Evolutionary conservation across 495 filamentous ascomycete species (phyloP), one percentile per base, ranked within the genome.

Genomic region (Hyaloscypha hepaticicola): DNA sequence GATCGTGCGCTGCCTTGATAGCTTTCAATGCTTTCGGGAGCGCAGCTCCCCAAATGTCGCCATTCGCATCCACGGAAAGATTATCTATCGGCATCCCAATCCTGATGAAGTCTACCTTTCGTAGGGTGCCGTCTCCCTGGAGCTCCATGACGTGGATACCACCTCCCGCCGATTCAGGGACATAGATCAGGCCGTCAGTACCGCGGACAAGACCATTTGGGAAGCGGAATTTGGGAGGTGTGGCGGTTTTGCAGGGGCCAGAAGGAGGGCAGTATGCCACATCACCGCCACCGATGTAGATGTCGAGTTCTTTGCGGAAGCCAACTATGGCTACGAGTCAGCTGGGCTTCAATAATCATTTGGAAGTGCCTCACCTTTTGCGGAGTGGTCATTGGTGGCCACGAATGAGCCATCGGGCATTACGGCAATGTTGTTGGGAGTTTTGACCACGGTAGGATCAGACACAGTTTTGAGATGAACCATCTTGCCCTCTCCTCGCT

Each of bases 21-120:
- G 29, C 19, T 14, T n/a, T 12, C 5, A 56, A 8, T 8, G 26
- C 25, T 56, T 56, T 56, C 25, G 27, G 53, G 11, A 31, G 6
- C 3, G 25, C 53, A 1, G 53, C 25, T 5, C 1, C 25, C 19
- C 26, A 56, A 6, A 56, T 56, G 53, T 56, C 53, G 53, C 53
- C 53, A 56, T 56, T 56, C 25, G 25, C 19, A 31, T 56, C 53
- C 2, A 56, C 11, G 7, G 53, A 56, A 7, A 45, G 27, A 16
- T 28, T 56, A 19, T 56, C 53, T n/a, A 56, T 29, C 5, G 26
- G 26, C 27, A 56, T 56, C 11, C 26, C 53, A 26, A 56, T 56
- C 11, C 21, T 33, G 53, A 31, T 56, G 11, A 29, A 16, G 5
- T 56, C 27, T 21, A 56, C 29, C 27, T 56, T 24, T 27, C 19